These are phyloP conservation scores for Forsythia suspensa DNA, from an alignment of 257 asterid species.

Conservation along the genomic window DNA sequence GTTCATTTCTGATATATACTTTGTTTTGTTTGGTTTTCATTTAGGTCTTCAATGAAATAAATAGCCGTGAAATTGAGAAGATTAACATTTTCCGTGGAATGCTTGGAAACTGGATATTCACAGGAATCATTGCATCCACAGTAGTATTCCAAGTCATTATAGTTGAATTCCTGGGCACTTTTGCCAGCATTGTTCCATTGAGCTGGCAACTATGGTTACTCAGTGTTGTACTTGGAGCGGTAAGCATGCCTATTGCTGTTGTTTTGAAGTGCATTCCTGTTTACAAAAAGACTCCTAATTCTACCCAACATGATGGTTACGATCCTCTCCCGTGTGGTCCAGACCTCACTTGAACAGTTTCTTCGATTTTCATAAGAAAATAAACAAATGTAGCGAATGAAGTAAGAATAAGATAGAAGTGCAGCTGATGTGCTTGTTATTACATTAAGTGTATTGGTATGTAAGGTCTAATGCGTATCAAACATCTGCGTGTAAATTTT, in stretches of 20 bases:
- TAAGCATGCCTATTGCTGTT: constrained; percentile 68
- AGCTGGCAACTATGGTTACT: constrained; percentile 77
- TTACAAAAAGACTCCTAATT: constrained; percentile 17
- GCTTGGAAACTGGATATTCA: constrained; percentile 68
- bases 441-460: too few species aligned
- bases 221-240: constrained; percentile 61
- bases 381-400: too few species aligned
- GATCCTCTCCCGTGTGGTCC: constrained; percentile 61
- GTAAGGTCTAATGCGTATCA: too few species aligned
- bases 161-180: constrained; percentile 84
- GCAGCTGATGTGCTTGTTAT: too few species aligned
- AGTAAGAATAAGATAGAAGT: too few species aligned
- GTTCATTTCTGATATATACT: neutral
- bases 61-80: constrained; percentile 96
- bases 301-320: constrained; percentile 71
- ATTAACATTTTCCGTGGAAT: constrained; percentile 75
- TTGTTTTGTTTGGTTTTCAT: constrained; percentile 2
- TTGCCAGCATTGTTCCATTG: constrained; percentile 87
- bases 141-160: constrained; percentile 78
- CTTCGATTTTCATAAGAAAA: neutral
- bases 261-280: constrained; percentile 84
- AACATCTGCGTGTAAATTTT: too few species aligned
- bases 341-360: constrained; percentile 26
- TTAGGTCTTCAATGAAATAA: constrained; percentile 96
- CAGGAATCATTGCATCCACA: constrained; percentile 61